Conservation (phyloP, 2,329 filamentous ascomycete species). For the Zopfia rhizophila region DNA sequence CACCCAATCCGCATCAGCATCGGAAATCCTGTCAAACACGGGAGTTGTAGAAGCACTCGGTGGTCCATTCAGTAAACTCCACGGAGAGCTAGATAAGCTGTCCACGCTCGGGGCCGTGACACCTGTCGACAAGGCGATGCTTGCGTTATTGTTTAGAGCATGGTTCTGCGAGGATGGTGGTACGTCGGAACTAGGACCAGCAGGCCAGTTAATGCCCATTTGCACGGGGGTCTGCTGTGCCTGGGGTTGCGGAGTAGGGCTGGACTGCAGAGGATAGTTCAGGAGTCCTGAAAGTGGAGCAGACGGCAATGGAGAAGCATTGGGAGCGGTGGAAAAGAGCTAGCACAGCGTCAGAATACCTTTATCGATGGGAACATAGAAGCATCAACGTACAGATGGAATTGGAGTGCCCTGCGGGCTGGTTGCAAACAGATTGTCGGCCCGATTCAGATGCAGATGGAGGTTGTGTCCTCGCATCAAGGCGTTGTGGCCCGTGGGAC, state of each 20-base stretch:
- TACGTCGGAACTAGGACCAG: slow-evolving; percentile 16
- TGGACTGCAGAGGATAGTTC: slow-evolving; percentile 27
- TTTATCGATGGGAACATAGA: too few species aligned
- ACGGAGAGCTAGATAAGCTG: slow-evolving; percentile 25
- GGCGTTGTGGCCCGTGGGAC: slow-evolving; percentile 24
- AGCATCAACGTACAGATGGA: slow-evolving; percentile 36
- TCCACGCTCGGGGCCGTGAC: slow-evolving; percentile 20
- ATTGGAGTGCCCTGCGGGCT: slow-evolving; percentile 31
- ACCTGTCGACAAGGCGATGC: slow-evolving; percentile 22
- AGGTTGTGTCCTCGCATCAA: too few species aligned
- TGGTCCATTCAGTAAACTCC: slow-evolving; percentile 24
- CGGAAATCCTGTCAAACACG: slow-evolving; percentile 27
- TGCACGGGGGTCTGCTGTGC: slow-evolving; percentile 29
- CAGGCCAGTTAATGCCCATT: slow-evolving; percentile 26
- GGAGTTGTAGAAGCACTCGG: slow-evolving; percentile 20
- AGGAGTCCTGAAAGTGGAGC: slow-evolving; percentile 34
- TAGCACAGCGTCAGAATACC: slow-evolving; percentile 31
- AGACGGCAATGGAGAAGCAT: slow-evolving; percentile 35
- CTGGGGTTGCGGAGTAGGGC: slow-evolving; percentile 25
- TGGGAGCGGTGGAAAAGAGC: slow-evolving; percentile 31
- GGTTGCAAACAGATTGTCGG: slow-evolving; percentile 20
- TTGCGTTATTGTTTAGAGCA: slow-evolving; percentile 25
- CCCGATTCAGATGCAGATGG: slow-evolving; percentile 22
- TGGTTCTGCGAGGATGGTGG: slow-evolving; percentile 26
- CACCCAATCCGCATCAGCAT: slow-evolving; percentile 33